Evolutionary conservation across 2,329 filamentous ascomycete genomes (phyloP), one percentile per base, ranked within the genome.

Genomic region (Botrytis hyacinthi): DNA sequence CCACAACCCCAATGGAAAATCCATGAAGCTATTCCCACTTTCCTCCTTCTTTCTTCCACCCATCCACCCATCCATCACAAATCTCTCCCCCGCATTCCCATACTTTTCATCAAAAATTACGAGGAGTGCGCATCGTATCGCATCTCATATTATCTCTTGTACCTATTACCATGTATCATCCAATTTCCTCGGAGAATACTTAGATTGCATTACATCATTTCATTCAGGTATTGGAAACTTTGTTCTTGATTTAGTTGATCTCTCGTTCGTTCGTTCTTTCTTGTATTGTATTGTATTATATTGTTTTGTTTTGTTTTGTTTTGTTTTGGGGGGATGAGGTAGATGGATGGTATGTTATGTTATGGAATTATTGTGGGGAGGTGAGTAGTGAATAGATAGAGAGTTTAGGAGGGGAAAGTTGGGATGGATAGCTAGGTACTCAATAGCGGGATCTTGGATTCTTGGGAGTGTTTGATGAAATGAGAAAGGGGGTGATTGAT

Each of bases 181-280:
- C 35, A n/a, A 61, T 62, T 42, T 40, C 35, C 60, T 62, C 60
- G 60, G 60, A 62, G 35, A 62, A 62, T 62, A 62, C 12, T 18
- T 42, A n/a, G 18, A 62, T 62, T 42, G 3, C 12, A 62, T 62
- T 40, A 62, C 35, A 62, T 42, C 60, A 62, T 62, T 8, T n/a
- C 48, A n/a, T 51, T 4, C 10, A 12, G 1, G 2, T 22, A 46
- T 46, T 3, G 12, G 4, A 16, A 16, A n/a, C 7, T 40, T 40
- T n/a, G 3, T 37, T 37, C 26, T 26, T 12, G 4, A 4, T 26
- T 22, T 22, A 7, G 20, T 60, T 2, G 9, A 60, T 22, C 32
- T 60, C 10, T 51, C 22, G 12, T 44, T 44, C 2, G 16, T 20
- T 18, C 18, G 18, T 44, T 44, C 16, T 3, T 37, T 10, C n/a